Percentiles rank a stretch among this genome's conserved stretches.
phyloP scores from a whole-genome alignment of 805 yeast species.

The Priceomyces medius region DNA sequence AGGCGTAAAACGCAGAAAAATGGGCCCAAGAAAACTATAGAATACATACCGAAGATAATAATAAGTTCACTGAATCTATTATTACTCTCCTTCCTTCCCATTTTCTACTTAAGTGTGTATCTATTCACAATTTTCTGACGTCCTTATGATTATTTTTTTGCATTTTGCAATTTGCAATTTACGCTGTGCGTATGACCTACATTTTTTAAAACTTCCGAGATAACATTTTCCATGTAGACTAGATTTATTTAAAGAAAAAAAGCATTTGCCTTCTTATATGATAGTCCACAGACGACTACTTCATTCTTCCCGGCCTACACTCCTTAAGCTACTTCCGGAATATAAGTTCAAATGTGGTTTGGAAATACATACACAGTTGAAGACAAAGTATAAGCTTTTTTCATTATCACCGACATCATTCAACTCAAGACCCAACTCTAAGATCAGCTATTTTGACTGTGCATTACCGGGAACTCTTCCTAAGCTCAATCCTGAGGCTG shows the following conservation, averaged over 20 bases:
- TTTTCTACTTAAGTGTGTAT: too few relatives aligned
- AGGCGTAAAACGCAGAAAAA: too few relatives aligned
- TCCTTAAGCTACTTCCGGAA: slow-evolving; percentile 16
- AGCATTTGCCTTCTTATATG: slow-evolving; percentile 4
- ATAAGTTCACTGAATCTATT: too few relatives aligned
- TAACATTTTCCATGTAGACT: too few relatives aligned
- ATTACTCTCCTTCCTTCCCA: too few relatives aligned
- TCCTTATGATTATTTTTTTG: too few relatives aligned
- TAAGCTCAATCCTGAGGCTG: slow-evolving; percentile 67
- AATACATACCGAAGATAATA: too few relatives aligned
- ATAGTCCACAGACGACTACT: slow-evolving; percentile 5
- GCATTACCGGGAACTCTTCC: slow-evolving; percentile 96
- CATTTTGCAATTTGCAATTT: not conserved
- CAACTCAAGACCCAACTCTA: slow-evolving; percentile 60
- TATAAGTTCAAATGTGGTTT: slow-evolving; percentile 71
- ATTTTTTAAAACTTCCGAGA: too few relatives aligned
- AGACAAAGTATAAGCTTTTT: slow-evolving; percentile 73
- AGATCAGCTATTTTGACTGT: slow-evolving; percentile 75
- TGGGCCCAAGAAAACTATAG: too few relatives aligned
- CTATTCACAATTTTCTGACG: too few relatives aligned
- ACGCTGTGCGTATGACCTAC: not conserved
- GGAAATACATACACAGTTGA: slow-evolving; percentile 89
- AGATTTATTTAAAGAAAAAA: too few relatives aligned
- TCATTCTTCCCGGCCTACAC: slow-evolving; percentile 1
- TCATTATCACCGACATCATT: slow-evolving; percentile 52